A percentile compares a stretch with the other conserved stretches of the same genome.
These are phyloP conservation scores for Colletotrichum nymphaeae DNA, from an alignment of 2,329 filamentous ascomycete species.

Conservation along the genomic window DNA sequence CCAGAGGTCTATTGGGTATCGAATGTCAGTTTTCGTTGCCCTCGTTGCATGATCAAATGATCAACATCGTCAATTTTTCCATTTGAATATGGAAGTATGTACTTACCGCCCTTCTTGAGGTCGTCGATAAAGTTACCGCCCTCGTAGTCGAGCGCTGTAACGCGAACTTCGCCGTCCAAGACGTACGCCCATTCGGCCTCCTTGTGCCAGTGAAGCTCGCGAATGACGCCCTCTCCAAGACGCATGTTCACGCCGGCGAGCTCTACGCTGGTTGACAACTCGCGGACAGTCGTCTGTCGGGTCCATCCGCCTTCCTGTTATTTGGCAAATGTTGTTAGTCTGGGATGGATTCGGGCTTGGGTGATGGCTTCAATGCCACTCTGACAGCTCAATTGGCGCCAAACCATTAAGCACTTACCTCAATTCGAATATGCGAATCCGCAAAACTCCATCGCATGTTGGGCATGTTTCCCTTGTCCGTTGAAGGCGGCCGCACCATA, in stretches of 20 bases:
- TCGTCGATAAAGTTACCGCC: slow-evolving; percentile 84
- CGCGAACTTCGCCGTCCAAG: slow-evolving; percentile 75
- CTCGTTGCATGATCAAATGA: neutral
- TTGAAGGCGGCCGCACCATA: slow-evolving; percentile 77
- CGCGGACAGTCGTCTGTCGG: slow-evolving; percentile 75
- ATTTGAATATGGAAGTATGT: no score
- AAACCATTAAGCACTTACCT: slow-evolving; percentile 53
- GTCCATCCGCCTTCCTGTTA: slow-evolving; percentile 80
- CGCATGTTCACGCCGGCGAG: slow-evolving; percentile 84
- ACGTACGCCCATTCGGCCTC: slow-evolving; percentile 85
- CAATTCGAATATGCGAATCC: slow-evolving; percentile 72
- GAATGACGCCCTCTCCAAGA: slow-evolving; percentile 77
- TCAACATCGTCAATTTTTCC: neutral
- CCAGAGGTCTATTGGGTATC: slow-evolving; percentile 70
- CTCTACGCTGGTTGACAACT: slow-evolving; percentile 74
- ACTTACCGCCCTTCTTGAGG: slow-evolving; percentile 68
- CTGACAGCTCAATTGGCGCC: neutral
- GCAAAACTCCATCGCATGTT: slow-evolving; percentile 81
- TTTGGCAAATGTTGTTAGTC: neutral
- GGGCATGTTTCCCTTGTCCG: slow-evolving; percentile 75
- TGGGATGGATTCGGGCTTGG: accelerated
- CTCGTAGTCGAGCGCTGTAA: slow-evolving; percentile 80
- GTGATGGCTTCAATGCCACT: neutral
- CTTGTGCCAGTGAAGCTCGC: slow-evolving; percentile 85
- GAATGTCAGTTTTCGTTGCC: neutral